A percentile compares a stretch with the other conserved stretches of the same genome.
Evolutionary conservation across 306 rosid genomes (phyloP).

Genomic region (Vachellia collinsii): DNA sequence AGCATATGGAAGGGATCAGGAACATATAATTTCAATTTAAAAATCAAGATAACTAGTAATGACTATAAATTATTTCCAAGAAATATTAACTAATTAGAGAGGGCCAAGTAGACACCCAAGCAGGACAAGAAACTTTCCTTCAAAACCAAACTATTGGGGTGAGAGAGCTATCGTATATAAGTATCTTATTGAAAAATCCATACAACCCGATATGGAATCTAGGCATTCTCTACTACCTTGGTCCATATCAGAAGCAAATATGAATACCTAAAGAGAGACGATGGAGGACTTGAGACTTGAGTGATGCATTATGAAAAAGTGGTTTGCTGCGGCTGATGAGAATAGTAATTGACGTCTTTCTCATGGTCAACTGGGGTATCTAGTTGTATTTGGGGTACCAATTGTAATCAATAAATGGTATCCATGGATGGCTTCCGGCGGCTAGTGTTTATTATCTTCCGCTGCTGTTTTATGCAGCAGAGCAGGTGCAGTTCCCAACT

Average conservation of each 20-base stretch:
- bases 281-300: neutral
- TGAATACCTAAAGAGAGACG: neutral
- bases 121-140: neutral
- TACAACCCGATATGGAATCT: neutral
- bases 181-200: neutral
- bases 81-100: neutral
- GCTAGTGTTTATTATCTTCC: neutral
- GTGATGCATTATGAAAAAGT: neutral
- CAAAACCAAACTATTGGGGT: neutral
- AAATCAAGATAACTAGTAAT: neutral
- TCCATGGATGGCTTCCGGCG: neutral
- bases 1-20: slow-evolving; percentile 3
- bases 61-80: neutral
- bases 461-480: neutral
- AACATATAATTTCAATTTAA: neutral
- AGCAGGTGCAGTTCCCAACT: neutral
- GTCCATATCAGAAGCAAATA: neutral
- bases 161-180: neutral
- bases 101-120: neutral
- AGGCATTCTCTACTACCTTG: neutral
- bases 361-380: neutral
- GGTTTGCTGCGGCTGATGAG: neutral
- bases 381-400: neutral
- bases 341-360: neutral
- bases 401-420: neutral